phyloP scores from a whole-genome alignment of 2,329 filamentous ascomycete species.

The Volutella citrinella region DNA sequence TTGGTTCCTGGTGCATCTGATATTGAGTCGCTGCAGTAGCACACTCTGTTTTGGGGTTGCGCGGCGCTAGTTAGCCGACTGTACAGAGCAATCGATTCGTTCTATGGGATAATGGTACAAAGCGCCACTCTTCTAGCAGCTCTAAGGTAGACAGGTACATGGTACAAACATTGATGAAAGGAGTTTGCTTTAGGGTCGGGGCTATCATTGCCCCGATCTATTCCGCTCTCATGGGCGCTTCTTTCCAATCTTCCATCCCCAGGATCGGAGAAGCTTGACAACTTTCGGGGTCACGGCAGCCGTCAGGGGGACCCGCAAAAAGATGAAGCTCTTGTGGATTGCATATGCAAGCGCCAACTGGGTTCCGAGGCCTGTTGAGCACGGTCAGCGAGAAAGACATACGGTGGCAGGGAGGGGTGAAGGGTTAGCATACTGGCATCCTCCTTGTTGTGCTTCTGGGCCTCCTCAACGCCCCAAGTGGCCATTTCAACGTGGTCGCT shows the following conservation, averaged over 20 bases:
- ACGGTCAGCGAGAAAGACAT: slow-evolving; percentile 19
- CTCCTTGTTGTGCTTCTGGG: slow-evolving; percentile 56
- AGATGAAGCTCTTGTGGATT: slow-evolving; percentile 97
- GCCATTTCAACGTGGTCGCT: slow-evolving; percentile 49
- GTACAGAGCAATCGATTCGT: too few relatives aligned
- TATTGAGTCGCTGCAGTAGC: too few relatives aligned
- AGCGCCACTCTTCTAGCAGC: too few relatives aligned
- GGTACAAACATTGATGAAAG: too few relatives aligned
- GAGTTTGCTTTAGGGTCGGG: too few relatives aligned
- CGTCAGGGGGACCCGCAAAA: slow-evolving; percentile 88
- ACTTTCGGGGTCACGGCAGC: slow-evolving; percentile 90
- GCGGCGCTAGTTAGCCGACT: too few relatives aligned
- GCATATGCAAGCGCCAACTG: slow-evolving; percentile 92
- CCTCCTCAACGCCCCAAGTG: slow-evolving; percentile 61
- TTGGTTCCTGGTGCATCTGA: too few relatives aligned
- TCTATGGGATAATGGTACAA: too few relatives aligned
- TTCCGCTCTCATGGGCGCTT: slow-evolving; percentile 33
- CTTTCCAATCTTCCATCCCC: slow-evolving; percentile 96
- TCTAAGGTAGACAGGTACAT: too few relatives aligned
- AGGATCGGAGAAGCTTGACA: slow-evolving; percentile 80
- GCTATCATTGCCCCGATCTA: too few relatives aligned
- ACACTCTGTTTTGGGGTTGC: too few relatives aligned
- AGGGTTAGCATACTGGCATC: slow-evolving; percentile 67
- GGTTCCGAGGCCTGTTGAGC: slow-evolving; percentile 59
- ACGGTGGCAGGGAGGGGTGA: neutral